Base-by-base conservation (phyloP, 192 early-diverging fungal genomes). In the Spizellomyces sp. region DNA sequence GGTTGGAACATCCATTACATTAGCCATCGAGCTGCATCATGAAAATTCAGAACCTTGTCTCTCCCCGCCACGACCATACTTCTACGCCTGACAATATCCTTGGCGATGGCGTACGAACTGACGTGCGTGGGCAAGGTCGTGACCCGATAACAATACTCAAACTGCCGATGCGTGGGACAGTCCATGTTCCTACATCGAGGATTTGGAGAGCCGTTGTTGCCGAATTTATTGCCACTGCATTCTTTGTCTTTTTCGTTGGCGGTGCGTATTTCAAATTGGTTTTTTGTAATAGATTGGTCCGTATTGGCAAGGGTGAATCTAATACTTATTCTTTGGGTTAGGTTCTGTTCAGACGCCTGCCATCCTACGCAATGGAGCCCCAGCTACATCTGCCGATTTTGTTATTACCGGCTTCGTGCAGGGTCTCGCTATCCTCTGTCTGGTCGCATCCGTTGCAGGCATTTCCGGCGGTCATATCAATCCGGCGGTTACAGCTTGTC, bases 401-500 rank as follows among this genome's bases (percentile, higher is more conserved):
- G 42, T 72, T 52, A 19, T 65, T 48, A 62, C 70, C n/a, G 70
- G 42, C 45, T 21, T 65, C 14, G 52, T 52, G 1, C 70, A 72
- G 43, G 70, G 70, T 17, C 70, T 72, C 10, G 55, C 70, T 8
- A 66, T 72, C 52, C 27, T 58, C 6, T 27, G 57, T 50, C 17
- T 72, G 41, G 62, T 72, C 45, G 41, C 70, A 7, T 42, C 60
- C 10, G 27, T 36, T 12, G 70, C 61, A 12, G n/a, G 8, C 14
- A 64, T 72, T 12, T 66, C 62, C 41, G 70, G 70, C 7, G 70
- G 70, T 36, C 70, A 72, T 45, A 15, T 72, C 47, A 72, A 72
- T 48, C 70, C 70, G 21, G 70, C 70, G 36, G 62, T 72, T 12
- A 65, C 70, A n/a, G 8, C 27, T 15, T 65, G 45, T n/a, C 50